Evolutionary conservation across 768 basidiomycete genomes (phyloP).

Genomic region (Calvatia gigantea): DNA sequence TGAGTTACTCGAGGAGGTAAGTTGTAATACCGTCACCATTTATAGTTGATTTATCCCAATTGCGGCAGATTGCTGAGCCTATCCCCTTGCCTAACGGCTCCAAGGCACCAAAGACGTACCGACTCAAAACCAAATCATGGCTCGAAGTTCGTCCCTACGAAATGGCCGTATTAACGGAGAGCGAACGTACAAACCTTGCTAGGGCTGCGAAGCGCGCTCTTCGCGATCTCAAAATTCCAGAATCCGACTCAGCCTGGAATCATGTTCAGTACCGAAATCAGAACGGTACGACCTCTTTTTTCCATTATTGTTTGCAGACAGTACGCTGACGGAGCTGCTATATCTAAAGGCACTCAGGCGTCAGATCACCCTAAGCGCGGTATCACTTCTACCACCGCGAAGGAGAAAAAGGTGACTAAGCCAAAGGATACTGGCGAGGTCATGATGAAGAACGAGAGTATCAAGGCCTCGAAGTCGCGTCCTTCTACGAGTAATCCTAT

Average conservation of each 20-base stretch:
- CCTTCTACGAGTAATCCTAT: slow-evolving; percentile 15
- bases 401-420: slow-evolving; percentile 43
- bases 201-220: slow-evolving; percentile 49
- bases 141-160: slow-evolving; percentile 68
- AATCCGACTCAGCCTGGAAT: slow-evolving; percentile 61
- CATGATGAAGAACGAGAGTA: slow-evolving; percentile 47
- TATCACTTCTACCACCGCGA: slow-evolving; percentile 42
- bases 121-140: slow-evolving; percentile 58
- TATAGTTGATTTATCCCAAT: slow-evolving; percentile 1
- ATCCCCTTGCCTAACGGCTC: slow-evolving; percentile 28
- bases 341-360: slow-evolving; percentile 4
- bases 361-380: slow-evolving; percentile 38
- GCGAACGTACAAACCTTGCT: slow-evolving; percentile 46
- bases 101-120: slow-evolving; percentile 39
- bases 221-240: slow-evolving; percentile 48
- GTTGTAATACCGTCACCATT: neutral
- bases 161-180: slow-evolving; percentile 46
- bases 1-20: slow-evolving; percentile 48
- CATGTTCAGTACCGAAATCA: slow-evolving; percentile 36
- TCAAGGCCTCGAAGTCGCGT: slow-evolving; percentile 21
- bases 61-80: slow-evolving; percentile 49
- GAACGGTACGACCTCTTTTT: slow-evolving; percentile 2
- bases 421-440: slow-evolving; percentile 37
- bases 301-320: neutral
- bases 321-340: neutral